Evolutionary conservation across 139 green algal genomes (phyloP), one percentile per base, ranked within the genome.

Genomic region (Chlamydomonas schloesseri): DNA sequence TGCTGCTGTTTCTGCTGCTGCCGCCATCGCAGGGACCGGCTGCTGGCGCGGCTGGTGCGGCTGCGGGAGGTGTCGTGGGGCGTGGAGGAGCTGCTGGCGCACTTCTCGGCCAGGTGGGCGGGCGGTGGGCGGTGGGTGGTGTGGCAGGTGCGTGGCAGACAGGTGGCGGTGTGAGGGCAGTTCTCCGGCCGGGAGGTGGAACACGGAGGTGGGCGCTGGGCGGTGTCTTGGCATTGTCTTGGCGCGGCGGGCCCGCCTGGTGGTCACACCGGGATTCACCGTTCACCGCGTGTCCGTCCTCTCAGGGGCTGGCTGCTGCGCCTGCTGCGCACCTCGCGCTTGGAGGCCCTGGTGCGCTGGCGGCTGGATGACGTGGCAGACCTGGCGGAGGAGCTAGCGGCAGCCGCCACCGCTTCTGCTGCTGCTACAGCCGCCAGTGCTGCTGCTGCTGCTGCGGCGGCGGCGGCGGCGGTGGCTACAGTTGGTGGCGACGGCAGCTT

Each of bases 291-390:
- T n/a, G n/a, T n/a, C n/a, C n/a, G n/a, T n/a, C n/a, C n/a, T n/a
- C n/a, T n/a, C 42, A 85, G 79, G 69, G 79, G 79, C n/a, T 85
- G 79, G 79, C 29, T 85, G n/a, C 64, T 85, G 34, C 70, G 79
- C 23, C 69, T 85, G 65, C 47, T 85, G 68, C 70, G 50, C 15
- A 85, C 47, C 11, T 58, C 3, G 0, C 79, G 79, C 33, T 67
- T 76, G 31, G 79, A 85, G 11, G 79, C 47, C 23, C 65, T 85
- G 24, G 67, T 85, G 36, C 57, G 57, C 14, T 76, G 67, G 79
- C 79, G 67, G 28, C 64, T 85, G 46, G 79, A 85, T 11, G 79
- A 77, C 24, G 18, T 85, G 21, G 31, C 64, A 2, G 65, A 68
- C 5, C 79, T 85, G 18, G 47, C 33, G 3, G 23, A 31, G 28